These are phyloP conservation scores for Poronia punctata DNA, from an alignment of 495 filamentous ascomycete genomes.

Conservation along the genomic window DNA sequence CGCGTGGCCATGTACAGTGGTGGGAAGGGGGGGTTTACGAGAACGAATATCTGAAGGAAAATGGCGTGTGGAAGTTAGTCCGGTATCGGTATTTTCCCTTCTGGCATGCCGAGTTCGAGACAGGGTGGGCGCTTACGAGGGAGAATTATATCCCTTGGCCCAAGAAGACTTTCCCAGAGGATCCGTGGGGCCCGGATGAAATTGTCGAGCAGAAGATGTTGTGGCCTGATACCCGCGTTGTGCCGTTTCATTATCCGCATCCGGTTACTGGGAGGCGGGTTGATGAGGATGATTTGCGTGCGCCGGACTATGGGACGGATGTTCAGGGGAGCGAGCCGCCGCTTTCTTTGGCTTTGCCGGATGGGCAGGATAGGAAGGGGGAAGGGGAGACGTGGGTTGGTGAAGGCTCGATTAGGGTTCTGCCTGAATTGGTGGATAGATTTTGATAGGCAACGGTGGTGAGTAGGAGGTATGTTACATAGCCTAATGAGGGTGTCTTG, in stretches of 20 bases:
- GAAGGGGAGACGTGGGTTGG: constrained; percentile 28
- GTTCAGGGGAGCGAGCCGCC: constrained; percentile 30
- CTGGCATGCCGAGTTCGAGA: constrained; percentile 48
- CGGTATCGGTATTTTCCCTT: constrained; percentile 50
- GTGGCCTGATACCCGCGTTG: constrained; percentile 49
- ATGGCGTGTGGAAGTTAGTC: constrained; percentile 50
- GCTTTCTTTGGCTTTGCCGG: constrained; percentile 37
- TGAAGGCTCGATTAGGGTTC: constrained; percentile 27
- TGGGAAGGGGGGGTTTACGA: constrained; percentile 54
- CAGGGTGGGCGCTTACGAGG: constrained; percentile 46
- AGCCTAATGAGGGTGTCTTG: constrained; percentile 23
- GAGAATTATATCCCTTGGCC: constrained; percentile 46
- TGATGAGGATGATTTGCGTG: constrained; percentile 39
- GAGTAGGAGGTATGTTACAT: constrained; percentile 7
- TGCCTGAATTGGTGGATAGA: constrained; percentile 35
- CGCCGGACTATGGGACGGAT: constrained; percentile 38
- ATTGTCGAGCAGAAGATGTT: constrained; percentile 46
- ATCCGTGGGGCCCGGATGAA: constrained; percentile 46
- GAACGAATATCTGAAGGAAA: constrained; percentile 54
- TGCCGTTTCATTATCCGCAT: constrained; percentile 51
- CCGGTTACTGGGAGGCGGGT: constrained; percentile 43
- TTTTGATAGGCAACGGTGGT: neutral
- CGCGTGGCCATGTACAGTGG: constrained; percentile 46
- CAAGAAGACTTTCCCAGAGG: constrained; percentile 36
- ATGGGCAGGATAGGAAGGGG: constrained; percentile 31